Base-by-base conservation (phyloP, 2,329 filamentous ascomycete species). In the Alternaria incomplexa region DNA sequence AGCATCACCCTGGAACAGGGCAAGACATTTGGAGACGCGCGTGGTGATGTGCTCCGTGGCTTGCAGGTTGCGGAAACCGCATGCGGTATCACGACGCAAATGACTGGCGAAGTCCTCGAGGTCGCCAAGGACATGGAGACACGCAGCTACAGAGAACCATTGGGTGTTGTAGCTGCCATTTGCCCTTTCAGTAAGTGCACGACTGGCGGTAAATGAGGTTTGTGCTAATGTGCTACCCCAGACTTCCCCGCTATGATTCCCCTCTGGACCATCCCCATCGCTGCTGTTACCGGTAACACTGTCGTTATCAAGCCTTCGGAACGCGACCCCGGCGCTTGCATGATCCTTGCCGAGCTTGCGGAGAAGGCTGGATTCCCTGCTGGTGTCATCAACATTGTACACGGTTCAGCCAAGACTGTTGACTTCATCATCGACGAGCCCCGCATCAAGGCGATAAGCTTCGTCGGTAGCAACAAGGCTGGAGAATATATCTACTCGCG, bases 191-290 rank as follows among this genome's bases (percentile, higher is more conserved):
- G 90, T 93, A 79, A 80, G 89, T 82, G 23, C 20, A 46, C 13
- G 13, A 30, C 23, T 32, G 26, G 17, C 23, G 32, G 25, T 28
- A 23, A 15, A 60, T 44, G 12, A 32, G 17, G 17, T 32, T 23
- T 22, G 20, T 56, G 59, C 76, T 79, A 70, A 78, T 72, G 60
- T 56, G 28, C 32, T 28, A 58, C 48, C 13, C 56, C 64, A 92
- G 90, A 96, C 85, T 96, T 96, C 83, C 92, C 92, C 46, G 92
- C 92, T 72, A 96, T 96, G 92, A 96, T 96, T 79, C 93, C 92
- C 4, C 86, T 96, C n/a, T 96, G 92, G 92, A 93, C 88, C 64
- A 93, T 96, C 65, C 93, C 92, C 43, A 91, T 96, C 72, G 92
- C 92, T 50, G 92, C 92, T 46, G 88, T 94, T 26, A 93, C 91